Evolutionary conservation across 768 basidiomycete genomes (phyloP).

Genomic region (Podaxis sp.): DNA sequence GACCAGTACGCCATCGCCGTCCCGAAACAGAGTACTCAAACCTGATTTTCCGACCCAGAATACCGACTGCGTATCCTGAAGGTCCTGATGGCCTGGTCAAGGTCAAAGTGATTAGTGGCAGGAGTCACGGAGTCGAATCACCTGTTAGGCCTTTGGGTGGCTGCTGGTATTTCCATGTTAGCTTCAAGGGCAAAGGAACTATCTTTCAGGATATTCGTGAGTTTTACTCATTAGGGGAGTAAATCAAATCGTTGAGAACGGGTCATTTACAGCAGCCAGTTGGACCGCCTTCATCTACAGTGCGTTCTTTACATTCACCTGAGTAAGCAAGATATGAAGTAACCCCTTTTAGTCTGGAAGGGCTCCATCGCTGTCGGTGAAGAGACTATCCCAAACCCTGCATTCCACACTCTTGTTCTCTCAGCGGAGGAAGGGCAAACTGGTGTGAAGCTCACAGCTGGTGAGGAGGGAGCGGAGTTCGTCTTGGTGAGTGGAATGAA

Average conservation of each 20-base stretch:
- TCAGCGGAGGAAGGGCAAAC: conserved; percentile 53
- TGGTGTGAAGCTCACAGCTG: conserved; percentile 64
- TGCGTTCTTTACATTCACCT: conserved; percentile 28
- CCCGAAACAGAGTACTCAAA: neutral
- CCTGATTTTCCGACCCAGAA: conserved; percentile 30
- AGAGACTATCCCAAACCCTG: conserved; percentile 38
- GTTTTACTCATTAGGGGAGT: conserved; percentile 19
- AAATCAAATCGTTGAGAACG: neutral
- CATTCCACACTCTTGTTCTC: conserved; percentile 83
- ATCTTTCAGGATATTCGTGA: conserved; percentile 83
- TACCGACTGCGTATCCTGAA: conserved; percentile 69
- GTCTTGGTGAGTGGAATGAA: conserved; percentile 53
- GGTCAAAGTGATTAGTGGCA: conserved; percentile 87
- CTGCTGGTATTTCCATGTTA: conserved; percentile 89
- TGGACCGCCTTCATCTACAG: conserved; percentile 92
- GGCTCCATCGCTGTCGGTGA: conserved; percentile 64
- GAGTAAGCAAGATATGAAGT: neutral
- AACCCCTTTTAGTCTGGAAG: conserved; percentile 46
- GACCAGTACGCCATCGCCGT: conserved; percentile 38
- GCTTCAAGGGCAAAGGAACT: conserved; percentile 53
- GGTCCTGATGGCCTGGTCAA: conserved; percentile 63
- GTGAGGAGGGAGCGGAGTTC: conserved; percentile 62
- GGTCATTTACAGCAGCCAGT: conserved; percentile 46
- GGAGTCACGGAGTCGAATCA: conserved; percentile 79
- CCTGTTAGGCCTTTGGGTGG: conserved; percentile 90